Evolutionary conservation across 1,284 basidiomycete species (phyloP).

Genomic region (Trichosporon faecale): DNA sequence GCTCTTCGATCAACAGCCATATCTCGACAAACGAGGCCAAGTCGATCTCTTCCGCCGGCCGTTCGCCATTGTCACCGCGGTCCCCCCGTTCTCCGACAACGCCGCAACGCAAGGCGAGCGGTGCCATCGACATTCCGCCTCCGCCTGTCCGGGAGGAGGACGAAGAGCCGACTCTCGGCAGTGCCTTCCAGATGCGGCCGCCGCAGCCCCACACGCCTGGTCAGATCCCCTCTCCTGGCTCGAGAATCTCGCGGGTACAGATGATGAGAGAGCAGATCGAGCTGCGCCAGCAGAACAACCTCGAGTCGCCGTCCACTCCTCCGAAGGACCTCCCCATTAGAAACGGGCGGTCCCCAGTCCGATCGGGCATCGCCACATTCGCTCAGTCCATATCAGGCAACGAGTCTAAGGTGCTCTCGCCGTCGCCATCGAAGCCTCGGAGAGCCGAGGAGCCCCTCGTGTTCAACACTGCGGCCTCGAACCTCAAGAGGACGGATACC

Average conservation of each 20-base stretch:
- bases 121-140: constrained; percentile 2
- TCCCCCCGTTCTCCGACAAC: not conserved
- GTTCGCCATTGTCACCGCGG: not conserved
- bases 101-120: not conserved
- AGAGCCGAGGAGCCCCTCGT: not conserved
- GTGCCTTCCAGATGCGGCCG: not conserved
- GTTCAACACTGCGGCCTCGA: not conserved
- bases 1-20: constrained; percentile 7
- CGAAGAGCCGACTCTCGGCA: not conserved
- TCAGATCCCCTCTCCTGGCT: constrained; percentile 16
- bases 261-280: constrained; percentile 28
- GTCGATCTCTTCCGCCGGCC: not conserved
- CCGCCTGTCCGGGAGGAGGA: constrained; percentile 9
- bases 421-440: not conserved
- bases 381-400: constrained; percentile 1
- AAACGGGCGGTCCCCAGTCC: not conserved
- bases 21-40: not conserved
- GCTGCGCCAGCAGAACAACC: constrained; percentile 18
- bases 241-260: constrained; percentile 22
- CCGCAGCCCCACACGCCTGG: not conserved
- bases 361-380: constrained; percentile 2
- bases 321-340: constrained; percentile 1
- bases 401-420: not conserved
- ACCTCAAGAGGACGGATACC: not conserved
- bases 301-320: not conserved